Conservation (phyloP, 148 eudicot species). For the Talinum fruticosum region DNA sequence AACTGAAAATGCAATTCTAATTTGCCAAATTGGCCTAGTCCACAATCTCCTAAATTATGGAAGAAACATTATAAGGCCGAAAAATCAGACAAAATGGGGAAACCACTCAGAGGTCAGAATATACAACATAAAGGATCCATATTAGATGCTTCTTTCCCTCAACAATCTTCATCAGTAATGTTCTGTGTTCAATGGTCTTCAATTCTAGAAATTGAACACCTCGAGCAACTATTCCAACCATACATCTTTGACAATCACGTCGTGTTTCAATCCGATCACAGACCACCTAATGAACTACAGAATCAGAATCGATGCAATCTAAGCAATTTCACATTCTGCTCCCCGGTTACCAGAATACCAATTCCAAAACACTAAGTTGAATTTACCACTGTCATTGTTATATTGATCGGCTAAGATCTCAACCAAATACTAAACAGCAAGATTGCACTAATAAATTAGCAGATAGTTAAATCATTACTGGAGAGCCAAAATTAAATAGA, state of each 20-base stretch:
- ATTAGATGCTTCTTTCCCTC: background rate
- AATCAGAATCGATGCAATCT: background rate
- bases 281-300: background rate
- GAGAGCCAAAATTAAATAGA: background rate
- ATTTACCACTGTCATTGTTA: background rate
- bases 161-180: background rate
- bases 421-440: too few relatives aligned
- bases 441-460: background rate
- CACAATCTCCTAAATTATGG: background rate
- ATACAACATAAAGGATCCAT: background rate
- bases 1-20: too few relatives aligned
- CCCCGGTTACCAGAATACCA: too few relatives aligned
- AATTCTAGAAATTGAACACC: background rate
- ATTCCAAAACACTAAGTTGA: too few relatives aligned
- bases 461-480: background rate
- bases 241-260: too few relatives aligned
- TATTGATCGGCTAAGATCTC: background rate
- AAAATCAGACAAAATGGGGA: background rate
- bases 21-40: background rate
- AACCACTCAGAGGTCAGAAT: background rate
- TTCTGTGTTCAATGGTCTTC: background rate
- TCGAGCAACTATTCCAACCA: too few relatives aligned
- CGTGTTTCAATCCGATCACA: too few relatives aligned
- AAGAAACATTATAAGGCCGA: background rate
- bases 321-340: too few relatives aligned